Percentiles rank a stretch among this genome's conserved stretches.
phyloP scores from a whole-genome alignment of 371 early-diverging fungal genomes.

The Apophysomyces elegans region DNA sequence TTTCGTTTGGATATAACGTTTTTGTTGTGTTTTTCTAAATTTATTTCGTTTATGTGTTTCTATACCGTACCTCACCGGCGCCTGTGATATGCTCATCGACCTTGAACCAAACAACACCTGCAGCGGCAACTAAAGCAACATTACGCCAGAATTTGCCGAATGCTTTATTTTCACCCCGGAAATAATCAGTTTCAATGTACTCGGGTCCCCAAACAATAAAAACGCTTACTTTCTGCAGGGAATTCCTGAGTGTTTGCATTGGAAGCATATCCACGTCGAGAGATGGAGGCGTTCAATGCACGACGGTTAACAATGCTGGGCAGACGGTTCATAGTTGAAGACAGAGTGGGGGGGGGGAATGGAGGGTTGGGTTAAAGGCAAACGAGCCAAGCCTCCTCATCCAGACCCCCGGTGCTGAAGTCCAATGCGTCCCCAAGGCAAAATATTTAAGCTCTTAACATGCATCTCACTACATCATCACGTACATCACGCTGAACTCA shows the following conservation, averaged over 20 bases:
- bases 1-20: too few species aligned
- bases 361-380: too few species aligned
- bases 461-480: too few species aligned
- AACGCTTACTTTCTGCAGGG: slow-evolving; percentile 1
- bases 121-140: neutral
- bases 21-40: too few species aligned
- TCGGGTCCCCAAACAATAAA: neutral
- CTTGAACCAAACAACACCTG: slow-evolving; percentile 7
- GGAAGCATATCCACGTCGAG: slow-evolving; percentile 1
- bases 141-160: slow-evolving; percentile 7
- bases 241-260: neutral
- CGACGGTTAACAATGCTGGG: slow-evolving; percentile 1
- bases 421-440: too few species aligned
- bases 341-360: too few species aligned
- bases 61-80: slow-evolving; percentile 2
- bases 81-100: neutral
- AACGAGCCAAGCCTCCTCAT: too few species aligned
- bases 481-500: too few species aligned
- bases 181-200: neutral
- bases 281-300: neutral
- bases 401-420: too few species aligned
- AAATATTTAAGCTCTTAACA: too few species aligned
- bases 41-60: too few species aligned
- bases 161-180: neutral
- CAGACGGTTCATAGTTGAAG: neutral